Evolutionary conservation across 371 early-diverging fungal species (phyloP).

Genomic region (Paramicrosporidium saccamoebae): DNA sequence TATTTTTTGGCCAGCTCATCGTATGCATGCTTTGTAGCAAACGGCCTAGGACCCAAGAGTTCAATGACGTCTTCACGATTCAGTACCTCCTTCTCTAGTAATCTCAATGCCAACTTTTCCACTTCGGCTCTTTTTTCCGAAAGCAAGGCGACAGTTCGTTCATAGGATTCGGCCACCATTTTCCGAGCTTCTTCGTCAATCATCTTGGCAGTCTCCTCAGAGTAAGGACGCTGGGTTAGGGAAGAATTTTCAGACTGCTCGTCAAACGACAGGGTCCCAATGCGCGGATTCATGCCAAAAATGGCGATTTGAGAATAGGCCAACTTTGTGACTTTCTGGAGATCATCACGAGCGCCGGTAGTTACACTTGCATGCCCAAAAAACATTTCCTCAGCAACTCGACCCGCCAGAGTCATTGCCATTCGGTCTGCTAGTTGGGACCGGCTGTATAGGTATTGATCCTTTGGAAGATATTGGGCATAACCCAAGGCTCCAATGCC

Average conservation of each 20-base stretch:
- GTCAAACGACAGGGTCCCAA: constrained; percentile 52
- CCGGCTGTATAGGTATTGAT: constrained; percentile 70
- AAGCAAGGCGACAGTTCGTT: constrained; percentile 34
- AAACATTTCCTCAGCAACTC: constrained; percentile 75
- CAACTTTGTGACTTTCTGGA: constrained; percentile 84
- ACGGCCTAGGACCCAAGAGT: constrained; percentile 57
- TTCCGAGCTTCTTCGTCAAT: constrained; percentile 75
- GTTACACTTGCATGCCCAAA: constrained; percentile 61
- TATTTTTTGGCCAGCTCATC: too few species aligned
- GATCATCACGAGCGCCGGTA: constrained; percentile 66
- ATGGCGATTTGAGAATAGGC: constrained; percentile 75
- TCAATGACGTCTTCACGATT: constrained; percentile 74
- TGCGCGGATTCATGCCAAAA: constrained; percentile 70
- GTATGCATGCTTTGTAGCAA: constrained; percentile 30
- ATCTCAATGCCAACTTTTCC: constrained; percentile 59
- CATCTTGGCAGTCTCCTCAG: constrained; percentile 65
- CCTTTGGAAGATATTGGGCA: constrained; percentile 92
- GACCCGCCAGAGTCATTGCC: constrained; percentile 91
- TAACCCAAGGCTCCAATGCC: constrained; percentile 83
- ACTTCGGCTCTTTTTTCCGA: constrained; percentile 44
- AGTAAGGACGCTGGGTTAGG: constrained; percentile 71
- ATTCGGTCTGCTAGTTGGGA: constrained; percentile 77
- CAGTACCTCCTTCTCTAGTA: constrained; percentile 83
- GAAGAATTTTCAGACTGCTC: constrained; percentile 25
- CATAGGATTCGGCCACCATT: constrained; percentile 43